Conservation (phyloP, 2,329 filamentous ascomycete species). For the Bipolaris gigantea region DNA sequence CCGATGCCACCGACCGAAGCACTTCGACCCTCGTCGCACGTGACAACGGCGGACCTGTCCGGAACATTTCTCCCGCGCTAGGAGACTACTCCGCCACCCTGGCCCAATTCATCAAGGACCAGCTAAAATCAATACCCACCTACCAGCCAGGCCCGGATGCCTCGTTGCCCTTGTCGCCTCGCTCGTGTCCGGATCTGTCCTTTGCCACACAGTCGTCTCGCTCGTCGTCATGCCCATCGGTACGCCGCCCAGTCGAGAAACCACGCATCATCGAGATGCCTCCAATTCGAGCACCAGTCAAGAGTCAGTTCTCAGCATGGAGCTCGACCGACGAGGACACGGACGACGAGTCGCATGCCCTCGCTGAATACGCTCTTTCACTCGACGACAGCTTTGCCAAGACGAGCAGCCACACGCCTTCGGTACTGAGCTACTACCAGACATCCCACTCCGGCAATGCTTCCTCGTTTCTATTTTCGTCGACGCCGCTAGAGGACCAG, state of each 20-base stretch:
- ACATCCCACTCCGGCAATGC: slow-evolving; percentile 17
- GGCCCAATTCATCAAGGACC: slow-evolving; percentile 41
- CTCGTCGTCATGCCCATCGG: slow-evolving; percentile 21
- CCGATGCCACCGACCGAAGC: slow-evolving; percentile 36
- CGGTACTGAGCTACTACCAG: slow-evolving; percentile 38
- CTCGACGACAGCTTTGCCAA: slow-evolving; percentile 13
- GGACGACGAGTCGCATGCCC: slow-evolving; percentile 28
- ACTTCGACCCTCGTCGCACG: slow-evolving; percentile 33
- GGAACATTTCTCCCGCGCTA: slow-evolving; percentile 16
- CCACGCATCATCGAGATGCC: slow-evolving; percentile 36
- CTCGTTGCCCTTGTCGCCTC: slow-evolving; percentile 30
- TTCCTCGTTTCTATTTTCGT: slow-evolving; percentile 37
- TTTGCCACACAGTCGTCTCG: slow-evolving; percentile 22
- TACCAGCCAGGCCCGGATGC: slow-evolving; percentile 23
- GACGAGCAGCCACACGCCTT: slow-evolving; percentile 31
- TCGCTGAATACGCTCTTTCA: slow-evolving; percentile 17
- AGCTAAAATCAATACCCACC: slow-evolving; percentile 40
- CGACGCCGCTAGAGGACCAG: slow-evolving; percentile 31
- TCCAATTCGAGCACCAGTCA: slow-evolving; percentile 35
- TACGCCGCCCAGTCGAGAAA: slow-evolving; percentile 22
- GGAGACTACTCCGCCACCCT: slow-evolving; percentile 43
- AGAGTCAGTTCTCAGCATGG: slow-evolving; percentile 43
- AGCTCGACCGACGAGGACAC: slow-evolving; percentile 42
- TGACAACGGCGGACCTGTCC: slow-evolving; percentile 8
- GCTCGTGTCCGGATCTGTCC: slow-evolving; percentile 39